A percentile compares a stretch with the other conserved stretches of the same genome.
Conservation (phyloP, 345 rosid species). For the Acer campestre region DNA sequence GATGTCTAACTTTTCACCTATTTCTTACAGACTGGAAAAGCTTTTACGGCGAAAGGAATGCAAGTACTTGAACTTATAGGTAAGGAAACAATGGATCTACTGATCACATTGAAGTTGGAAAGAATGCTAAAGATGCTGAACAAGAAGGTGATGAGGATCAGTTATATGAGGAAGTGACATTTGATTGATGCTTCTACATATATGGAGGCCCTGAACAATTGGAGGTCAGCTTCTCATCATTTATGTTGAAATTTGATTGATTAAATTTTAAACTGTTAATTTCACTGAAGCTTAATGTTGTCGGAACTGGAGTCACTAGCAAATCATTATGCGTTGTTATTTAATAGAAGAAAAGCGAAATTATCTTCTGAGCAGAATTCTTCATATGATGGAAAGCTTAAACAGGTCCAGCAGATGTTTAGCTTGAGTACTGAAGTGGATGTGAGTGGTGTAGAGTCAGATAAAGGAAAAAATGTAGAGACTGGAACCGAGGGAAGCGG, state of each 20-base stretch:
- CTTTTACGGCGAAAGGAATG: constrained; percentile 91
- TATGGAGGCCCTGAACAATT: constrained; percentile 99
- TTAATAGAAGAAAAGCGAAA: constrained; percentile 86
- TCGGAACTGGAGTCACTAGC: constrained; percentile 95
- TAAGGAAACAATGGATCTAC: constrained; percentile 92
- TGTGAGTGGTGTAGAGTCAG: constrained; percentile 50
- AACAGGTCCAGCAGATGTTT: constrained; percentile 81
- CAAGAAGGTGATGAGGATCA: constrained; percentile 63
- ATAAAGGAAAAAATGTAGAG: constrained; percentile 88
- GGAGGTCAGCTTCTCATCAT: constrained; percentile 58
- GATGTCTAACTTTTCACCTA: constrained; percentile 21
- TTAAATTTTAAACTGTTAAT: constrained; percentile 19
- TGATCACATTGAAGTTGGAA: constrained; percentile 71
- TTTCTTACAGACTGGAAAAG: constrained; percentile 77
- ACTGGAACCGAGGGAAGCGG: constrained; percentile 58
- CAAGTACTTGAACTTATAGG: constrained; percentile 96
- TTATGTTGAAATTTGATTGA: constrained; percentile 21
- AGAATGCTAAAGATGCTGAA: constrained; percentile 45
- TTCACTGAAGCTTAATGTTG: constrained; percentile 26
- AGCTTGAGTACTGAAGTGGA: constrained; percentile 57
- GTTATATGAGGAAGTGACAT: constrained; percentile 79
- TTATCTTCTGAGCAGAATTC: constrained; percentile 75
- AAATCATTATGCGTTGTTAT: constrained; percentile 78
- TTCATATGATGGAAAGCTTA: constrained; percentile 72
- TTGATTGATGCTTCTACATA: constrained; percentile 97